Evolutionary conservation across 495 filamentous ascomycete species (phyloP), one percentile per base, ranked within the genome.

Genomic region (Parathielavia appendiculata): DNA sequence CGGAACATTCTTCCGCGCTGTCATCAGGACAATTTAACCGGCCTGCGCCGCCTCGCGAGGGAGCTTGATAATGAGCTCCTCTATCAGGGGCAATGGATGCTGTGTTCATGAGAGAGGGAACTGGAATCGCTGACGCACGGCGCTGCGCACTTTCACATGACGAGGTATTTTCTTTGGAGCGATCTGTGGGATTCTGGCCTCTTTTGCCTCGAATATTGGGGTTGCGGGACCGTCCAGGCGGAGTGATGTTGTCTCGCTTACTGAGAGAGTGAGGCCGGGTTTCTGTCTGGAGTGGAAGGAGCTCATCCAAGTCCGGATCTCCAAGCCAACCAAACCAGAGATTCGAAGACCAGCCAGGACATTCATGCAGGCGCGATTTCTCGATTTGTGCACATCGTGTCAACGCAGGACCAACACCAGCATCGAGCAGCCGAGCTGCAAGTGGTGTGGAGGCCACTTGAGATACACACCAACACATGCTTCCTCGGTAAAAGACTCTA

Each of bases 21-120:
- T n/a, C 41, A 47, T 11, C 26, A 13, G n/a, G 26, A 12, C 56
- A 45, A 58, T 58, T 53, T 58, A 53, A 49, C 56, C 56, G 56
- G 40, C 10, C 12, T 30, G 14, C 7, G 16, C 36, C 45, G 36
- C 26, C 9, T 12, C 44, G 35, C 14, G 10, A 4, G 13, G 30
- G 13, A 16, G 2, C 26, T 20, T 19, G 23, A 30, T 12, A 16
- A 30, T 30, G 22, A 5, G 13, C 4, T 13, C 23, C 54, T 22
- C 13, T 35, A 26, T 9, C 36, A 34, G 4, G 23, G 17, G 35
- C 36, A n/a, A 39, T 19, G 20, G n/a, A n/a, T n/a, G n/a, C n/a
- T n/a, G n/a, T n/a, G n/a, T n/a, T n/a, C n/a, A n/a, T 12, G 13
- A 10, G 17, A 5, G 41, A 5, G 9, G 13, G 32, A 3, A 48